These are phyloP conservation scores for Fusarium fujikuroi DNA, from an alignment of 2,329 filamentous ascomycete species.

Conservation along the genomic window DNA sequence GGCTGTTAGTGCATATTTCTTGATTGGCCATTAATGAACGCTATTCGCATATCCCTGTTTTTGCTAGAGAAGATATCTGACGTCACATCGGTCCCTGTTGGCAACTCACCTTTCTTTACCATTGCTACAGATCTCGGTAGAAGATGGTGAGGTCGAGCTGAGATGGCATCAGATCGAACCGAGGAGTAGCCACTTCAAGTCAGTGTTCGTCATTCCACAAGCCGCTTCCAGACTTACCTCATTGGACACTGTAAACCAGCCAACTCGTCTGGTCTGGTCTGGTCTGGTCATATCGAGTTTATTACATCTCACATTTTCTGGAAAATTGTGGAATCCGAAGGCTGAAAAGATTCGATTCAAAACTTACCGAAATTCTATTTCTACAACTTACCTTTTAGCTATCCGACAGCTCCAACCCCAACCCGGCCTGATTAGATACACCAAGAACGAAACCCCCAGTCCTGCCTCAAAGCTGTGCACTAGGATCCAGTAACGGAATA, in stretches of 20 bases:
- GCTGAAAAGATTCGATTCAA: neutral
- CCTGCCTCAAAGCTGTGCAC: neutral
- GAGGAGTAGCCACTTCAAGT: neutral
- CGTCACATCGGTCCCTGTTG: rapidly evolving
- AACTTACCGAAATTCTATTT: neutral
- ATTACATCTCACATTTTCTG: neutral
- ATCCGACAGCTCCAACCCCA: rapidly evolving
- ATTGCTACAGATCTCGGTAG: neutral
- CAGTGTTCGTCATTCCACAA: neutral
- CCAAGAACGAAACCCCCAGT: neutral
- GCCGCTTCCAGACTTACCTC: neutral
- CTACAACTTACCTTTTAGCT: neutral
- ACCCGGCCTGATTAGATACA: neutral
- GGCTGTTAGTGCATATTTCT: neutral
- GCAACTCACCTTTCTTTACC: rapidly evolving
- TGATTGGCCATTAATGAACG: neutral
- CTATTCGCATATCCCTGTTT: neutral
- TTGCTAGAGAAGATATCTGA: neutral
- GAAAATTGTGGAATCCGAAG: rapidly evolving
- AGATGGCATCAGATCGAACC: neutral
- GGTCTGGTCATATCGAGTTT: neutral
- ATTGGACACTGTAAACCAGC: neutral
- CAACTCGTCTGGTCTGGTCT: no score
- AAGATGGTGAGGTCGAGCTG: neutral
- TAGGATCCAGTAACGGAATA: neutral